Conservation (phyloP, 2,329 filamentous ascomycete species). For the Cladosporium colombiae region DNA sequence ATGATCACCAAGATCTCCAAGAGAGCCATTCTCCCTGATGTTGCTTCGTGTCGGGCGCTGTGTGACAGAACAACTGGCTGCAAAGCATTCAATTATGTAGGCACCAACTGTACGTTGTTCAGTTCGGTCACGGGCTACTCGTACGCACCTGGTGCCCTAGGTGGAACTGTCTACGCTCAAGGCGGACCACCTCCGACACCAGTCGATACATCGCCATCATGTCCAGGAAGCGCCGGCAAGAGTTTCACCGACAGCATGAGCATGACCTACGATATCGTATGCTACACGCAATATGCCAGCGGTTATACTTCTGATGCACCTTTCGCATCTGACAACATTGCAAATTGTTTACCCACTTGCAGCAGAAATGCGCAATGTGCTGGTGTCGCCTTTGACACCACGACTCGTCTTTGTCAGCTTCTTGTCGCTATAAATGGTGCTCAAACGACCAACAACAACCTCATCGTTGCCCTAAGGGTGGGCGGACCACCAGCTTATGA, state of each 20-base stretch:
- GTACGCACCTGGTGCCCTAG: conserved; percentile 27
- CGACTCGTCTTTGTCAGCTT: conserved; percentile 24
- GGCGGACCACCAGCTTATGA: conserved; percentile 5
- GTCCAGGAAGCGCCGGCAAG: conserved; percentile 26
- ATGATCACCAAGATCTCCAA: conserved; percentile 20
- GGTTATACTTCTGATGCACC: conserved; percentile 24
- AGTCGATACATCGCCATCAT: conserved; percentile 20
- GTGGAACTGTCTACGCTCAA: conserved; percentile 19
- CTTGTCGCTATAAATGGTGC: conserved; percentile 27
- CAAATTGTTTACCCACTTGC: conserved; percentile 27
- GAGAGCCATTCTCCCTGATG: conserved; percentile 26
- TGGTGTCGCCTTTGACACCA: conserved; percentile 26
- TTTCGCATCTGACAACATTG: conserved; percentile 22
- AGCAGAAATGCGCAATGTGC: conserved; percentile 26
- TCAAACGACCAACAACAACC: conserved; percentile 21
- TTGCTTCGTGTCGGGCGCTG: conserved; percentile 24
- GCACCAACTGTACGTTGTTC: conserved; percentile 34
- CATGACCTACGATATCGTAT: conserved; percentile 26
- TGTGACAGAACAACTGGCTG: conserved; percentile 33
- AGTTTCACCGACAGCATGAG: conserved; percentile 26
- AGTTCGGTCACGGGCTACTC: conserved; percentile 32
- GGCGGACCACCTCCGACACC: conserved; percentile 10
- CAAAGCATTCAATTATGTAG: conserved; percentile 34
- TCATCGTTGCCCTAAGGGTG: conserved; percentile 22
- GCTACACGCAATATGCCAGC: conserved; percentile 24